Base-by-base conservation (phyloP, 169 alveolate genomes). In the Plasmodium cynomolgi region DNA sequence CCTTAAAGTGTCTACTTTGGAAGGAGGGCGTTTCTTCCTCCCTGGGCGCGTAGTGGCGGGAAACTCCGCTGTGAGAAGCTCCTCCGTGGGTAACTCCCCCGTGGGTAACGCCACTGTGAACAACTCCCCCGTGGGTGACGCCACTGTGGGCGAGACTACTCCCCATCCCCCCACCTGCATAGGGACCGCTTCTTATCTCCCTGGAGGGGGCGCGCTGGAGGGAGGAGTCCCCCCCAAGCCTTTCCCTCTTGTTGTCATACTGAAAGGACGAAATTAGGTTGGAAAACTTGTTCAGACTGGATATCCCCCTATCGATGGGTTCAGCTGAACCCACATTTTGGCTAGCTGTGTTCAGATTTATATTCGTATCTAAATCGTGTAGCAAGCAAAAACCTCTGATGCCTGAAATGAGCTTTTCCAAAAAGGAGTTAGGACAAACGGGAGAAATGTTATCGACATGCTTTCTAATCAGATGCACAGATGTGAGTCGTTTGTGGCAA, bases 381-480 rank as follows among this genome's bases (percentile, higher is more conserved):
- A 91, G 62, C 8, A 91, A 37, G 83, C 95, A 91, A 47, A 91
- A 91, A 0, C 95, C 95, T 29, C 95, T 50, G 56, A 91, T 58
- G 5, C 95, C 95, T 44, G 91, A 82, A 23, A 54, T 83, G 4
- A 91, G 34, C 54, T 91, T 91, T 72, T 91, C 95, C 74, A 91
- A 41, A 47, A 91, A 91, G 39, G 39, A 3, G 56, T 91, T 91
- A 33, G 95, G 91, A 33, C 95, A 91, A 20, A 91, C 37, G 33
- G 95, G 95, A 0, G 95, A 91, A 23, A 91, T 81, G 5, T 91
- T 91, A 91, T 91, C 75, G 5, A 91, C 92, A 72, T 91, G 84
- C 20, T 91, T 91, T 50, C 95, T 62, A 33, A 91, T 91, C 54
- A 91, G 37, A 44, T 81, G 84, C 1, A 91, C 95, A 3, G 74